Percentiles rank a stretch among this genome's conserved stretches.
Conservation (phyloP, 495 filamentous ascomycete genomes). For the Trichocladium antarcticum region DNA sequence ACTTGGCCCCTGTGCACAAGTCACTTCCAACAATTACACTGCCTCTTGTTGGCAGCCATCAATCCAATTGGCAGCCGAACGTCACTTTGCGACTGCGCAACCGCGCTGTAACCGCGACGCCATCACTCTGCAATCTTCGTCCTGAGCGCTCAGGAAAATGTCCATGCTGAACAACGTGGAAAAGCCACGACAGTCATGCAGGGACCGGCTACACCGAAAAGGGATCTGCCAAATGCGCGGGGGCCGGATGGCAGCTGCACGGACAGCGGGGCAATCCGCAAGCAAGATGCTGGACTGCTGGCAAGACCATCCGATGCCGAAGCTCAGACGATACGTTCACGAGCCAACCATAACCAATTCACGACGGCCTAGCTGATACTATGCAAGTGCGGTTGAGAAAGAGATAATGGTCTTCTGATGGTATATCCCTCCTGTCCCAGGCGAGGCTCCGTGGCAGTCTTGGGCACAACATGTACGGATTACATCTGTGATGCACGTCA, state of each 20-base stretch:
- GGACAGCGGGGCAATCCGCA: neutral
- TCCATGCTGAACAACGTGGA: conserved; percentile 2
- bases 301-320: no score
- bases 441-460: no score
- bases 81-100: no score
- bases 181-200: conserved; percentile 2
- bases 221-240: neutral
- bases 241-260: neutral
- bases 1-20: neutral
- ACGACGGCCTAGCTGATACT: no score
- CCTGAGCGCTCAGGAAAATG: neutral
- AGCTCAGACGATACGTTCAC: no score
- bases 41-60: neutral
- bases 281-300: neutral
- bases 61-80: no score
- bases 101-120: neutral
- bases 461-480: no score
- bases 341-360: no score
- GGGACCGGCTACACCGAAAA: neutral
- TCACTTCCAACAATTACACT: conserved; percentile 10
- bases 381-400: no score
- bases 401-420: no score
- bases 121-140: neutral
- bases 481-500: neutral
- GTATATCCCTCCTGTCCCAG: no score